Evolutionary conservation across 345 rosid species (phyloP), one percentile per base, ranked within the genome.

Genomic region (Lepidium aucheri): DNA sequence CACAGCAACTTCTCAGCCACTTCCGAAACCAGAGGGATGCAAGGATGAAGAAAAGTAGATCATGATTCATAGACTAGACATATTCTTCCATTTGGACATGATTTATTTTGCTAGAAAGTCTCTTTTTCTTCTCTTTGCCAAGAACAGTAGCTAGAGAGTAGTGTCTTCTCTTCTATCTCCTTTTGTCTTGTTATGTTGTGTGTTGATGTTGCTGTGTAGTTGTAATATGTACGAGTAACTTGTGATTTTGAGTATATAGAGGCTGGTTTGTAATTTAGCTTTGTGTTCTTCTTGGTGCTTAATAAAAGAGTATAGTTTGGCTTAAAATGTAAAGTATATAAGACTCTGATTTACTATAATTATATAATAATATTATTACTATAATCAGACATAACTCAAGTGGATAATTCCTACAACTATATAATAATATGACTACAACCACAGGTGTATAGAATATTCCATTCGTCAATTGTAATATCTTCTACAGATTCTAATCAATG

Each of bases 1-100:
- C 98, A 62, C 98, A 84, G 51, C 98, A 90, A 73, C 96, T 88
- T 74, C 89, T 93, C 7, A 81, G 96, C 72, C 98, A 93, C 73
- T 93, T 93, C 66, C 84, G 98, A 28, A 88, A 77, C 78, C 98
- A 88, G 79, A 75, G 96, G 79, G 91, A 85, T 71, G 89, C 77
- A 15, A 72, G 79, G 49, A 77, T 56, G 51, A 85, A 80, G 73
- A 93, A 85, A 75, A 73, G 85, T 43, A 84, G 83, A 76, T 64
- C 78, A 33, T 87, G 73, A 67, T 46, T 70, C 74, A 33, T 84
- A n/a, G 54, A 61, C 53, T 68, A 45, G 51, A 60, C 53, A 34
- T 14, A 53, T 52, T 49, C 8, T 70, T 70, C 50, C 56, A 54
- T 63, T 39, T 64, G 18, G 44, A 38, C 58, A 45, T 53, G 35